Conservation (phyloP, 495 filamentous ascomycete species). For the Daldinia decipiens region DNA sequence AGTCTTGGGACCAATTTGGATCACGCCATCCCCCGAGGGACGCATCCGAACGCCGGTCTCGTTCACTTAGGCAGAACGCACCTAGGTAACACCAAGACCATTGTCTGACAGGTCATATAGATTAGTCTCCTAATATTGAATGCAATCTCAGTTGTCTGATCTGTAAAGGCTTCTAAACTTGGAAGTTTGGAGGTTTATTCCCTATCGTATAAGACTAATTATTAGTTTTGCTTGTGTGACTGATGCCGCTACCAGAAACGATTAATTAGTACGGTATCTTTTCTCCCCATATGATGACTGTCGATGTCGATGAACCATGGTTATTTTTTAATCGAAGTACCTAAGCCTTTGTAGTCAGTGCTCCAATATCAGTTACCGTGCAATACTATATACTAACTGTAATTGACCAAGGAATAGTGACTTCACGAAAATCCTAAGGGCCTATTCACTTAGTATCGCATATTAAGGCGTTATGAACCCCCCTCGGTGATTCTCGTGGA, state of each 20-base stretch:
- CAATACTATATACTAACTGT: no score
- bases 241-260: no score
- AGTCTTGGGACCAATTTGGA: slow-evolving; percentile 29
- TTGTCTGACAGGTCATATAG: neutral
- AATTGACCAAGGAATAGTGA: no score
- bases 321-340: no score
- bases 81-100: slow-evolving; percentile 14
- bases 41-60: slow-evolving; percentile 24
- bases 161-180: neutral
- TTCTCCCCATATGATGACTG: no score
- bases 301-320: no score
- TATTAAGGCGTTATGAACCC: neutral
- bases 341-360: no score
- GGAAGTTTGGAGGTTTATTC: neutral
- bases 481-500: neutral
- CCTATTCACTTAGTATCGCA: neutral
- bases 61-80: slow-evolving; percentile 37
- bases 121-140: neutral
- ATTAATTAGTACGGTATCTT: neutral
- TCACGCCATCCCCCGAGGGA: slow-evolving; percentile 35
- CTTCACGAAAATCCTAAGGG: no score
- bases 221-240: no score
- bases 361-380: no score
- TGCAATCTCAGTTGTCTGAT: neutral
- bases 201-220: neutral